Conservation (phyloP, 2,329 filamentous ascomycete species). For the Diplocarpon mali region DNA sequence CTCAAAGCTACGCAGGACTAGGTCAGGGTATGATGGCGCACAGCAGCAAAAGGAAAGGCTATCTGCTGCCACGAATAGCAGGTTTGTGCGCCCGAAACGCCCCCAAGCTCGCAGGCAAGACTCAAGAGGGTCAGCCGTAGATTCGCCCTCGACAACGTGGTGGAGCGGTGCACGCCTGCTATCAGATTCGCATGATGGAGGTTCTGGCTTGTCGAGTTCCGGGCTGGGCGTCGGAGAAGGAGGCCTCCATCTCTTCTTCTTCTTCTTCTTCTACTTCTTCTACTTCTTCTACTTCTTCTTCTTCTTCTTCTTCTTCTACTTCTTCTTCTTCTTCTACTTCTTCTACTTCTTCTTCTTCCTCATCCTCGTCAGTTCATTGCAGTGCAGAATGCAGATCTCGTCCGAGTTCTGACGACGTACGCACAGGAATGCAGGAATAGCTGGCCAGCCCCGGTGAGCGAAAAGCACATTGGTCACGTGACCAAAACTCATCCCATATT, state of each 20-base stretch:
- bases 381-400: background rate
- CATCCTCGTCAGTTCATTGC: background rate
- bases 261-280: background rate
- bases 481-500: too few species aligned
- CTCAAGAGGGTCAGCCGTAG: constrained; percentile 7
- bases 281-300: background rate
- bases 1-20: constrained; percentile 12
- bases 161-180: background rate
- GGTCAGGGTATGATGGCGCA: constrained; percentile 3
- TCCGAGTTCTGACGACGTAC: background rate
- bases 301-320: background rate
- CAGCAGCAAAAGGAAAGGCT: constrained; percentile 19
- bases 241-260: too few species aligned
- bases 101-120: constrained; percentile 10
- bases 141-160: too few species aligned
- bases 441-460: too few species aligned
- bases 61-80: constrained; percentile 17
- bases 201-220: background rate
- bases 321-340: background rate
- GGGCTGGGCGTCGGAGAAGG: too few species aligned
- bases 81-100: constrained; percentile 16
- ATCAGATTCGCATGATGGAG: background rate
- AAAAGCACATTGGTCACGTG: too few species aligned
- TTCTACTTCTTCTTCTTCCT: background rate
- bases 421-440: background rate